Percentiles rank a stretch among this genome's conserved stretches.
These are phyloP conservation scores for Fusarium subglutinans DNA, from an alignment of 2,329 filamentous ascomycete genomes.

Conservation along the genomic window DNA sequence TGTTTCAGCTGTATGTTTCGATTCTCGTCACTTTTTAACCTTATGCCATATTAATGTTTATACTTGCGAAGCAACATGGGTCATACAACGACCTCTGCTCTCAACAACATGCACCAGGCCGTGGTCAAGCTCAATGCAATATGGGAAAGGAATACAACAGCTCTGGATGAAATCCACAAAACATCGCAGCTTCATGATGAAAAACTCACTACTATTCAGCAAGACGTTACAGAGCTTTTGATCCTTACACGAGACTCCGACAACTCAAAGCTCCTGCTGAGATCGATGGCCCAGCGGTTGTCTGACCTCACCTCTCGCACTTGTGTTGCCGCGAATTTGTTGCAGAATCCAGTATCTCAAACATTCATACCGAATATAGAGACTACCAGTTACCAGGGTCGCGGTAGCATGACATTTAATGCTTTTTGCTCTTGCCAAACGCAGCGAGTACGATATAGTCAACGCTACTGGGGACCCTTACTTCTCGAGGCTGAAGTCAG, in stretches of 20 bases:
- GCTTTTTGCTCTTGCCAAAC: background rate
- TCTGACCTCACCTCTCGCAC: fast-evolving
- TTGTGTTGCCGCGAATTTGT: fast-evolving
- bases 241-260: background rate
- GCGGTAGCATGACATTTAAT: fast-evolving
- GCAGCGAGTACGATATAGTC: fast-evolving
- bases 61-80: fast-evolving
- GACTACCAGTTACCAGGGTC: background rate
- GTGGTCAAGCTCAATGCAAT: too few species aligned
- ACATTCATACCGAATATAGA: fast-evolving
- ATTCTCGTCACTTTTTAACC: too few species aligned
- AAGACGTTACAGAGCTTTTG: fast-evolving
- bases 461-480: fast-evolving
- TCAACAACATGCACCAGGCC: fast-evolving
- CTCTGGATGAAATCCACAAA: fast-evolving
- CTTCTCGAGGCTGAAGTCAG: fast-evolving
- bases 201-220: fast-evolving
- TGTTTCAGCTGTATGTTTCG: fast-evolving
- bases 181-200: too few species aligned
- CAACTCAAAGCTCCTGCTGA: fast-evolving
- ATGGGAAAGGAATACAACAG: too few species aligned
- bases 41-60: too few species aligned
- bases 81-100: fast-evolving
- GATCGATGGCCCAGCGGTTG: fast-evolving
- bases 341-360: fast-evolving